Percentiles rank a stretch among this genome's conserved stretches.
phyloP scores from a whole-genome alignment of 768 basidiomycete species.

The Macrocybe gigantea region DNA sequence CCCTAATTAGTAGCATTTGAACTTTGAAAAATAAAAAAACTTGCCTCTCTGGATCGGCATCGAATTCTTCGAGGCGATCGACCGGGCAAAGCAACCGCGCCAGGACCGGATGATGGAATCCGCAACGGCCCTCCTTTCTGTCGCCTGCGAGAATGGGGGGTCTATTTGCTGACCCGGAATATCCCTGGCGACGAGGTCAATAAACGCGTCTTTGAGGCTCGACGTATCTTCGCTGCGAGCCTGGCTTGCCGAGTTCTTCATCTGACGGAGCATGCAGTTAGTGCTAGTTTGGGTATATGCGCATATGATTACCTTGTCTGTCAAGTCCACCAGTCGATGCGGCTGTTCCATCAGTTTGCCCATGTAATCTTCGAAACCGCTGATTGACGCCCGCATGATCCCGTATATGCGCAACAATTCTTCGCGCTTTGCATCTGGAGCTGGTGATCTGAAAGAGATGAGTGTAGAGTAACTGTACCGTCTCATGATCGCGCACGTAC shows the following conservation, averaged over 20 bases:
- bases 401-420: too few relatives aligned
- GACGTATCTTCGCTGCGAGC: conserved; percentile 1
- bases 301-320: not conserved
- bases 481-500: not conserved
- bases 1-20: too few relatives aligned
- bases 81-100: conserved; percentile 7
- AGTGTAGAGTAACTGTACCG: not conserved
- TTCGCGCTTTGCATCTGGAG: too few relatives aligned
- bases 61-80: conserved; percentile 2
- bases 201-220: conserved; percentile 4
- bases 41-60: conserved; percentile 6
- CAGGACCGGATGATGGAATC: conserved; percentile 9
- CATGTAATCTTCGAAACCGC: too few relatives aligned
- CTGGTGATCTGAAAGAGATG: too few relatives aligned
- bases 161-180: not conserved
- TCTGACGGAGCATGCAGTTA: not conserved
- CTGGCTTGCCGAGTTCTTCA: conserved; percentile 1
- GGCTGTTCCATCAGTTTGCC: too few relatives aligned
- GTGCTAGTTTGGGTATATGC: not conserved
- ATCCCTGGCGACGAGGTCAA: conserved; percentile 4
- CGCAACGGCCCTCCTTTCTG: not conserved
- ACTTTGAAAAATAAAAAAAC: not conserved
- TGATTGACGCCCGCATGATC: too few relatives aligned
- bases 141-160: conserved; percentile 4
- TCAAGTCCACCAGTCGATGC: too few relatives aligned